Percentiles rank a stretch among this genome's conserved stretches.
Evolutionary conservation across 176 grass and related monocot species (phyloP).

Genomic region (Elymus sibiricus): DNA sequence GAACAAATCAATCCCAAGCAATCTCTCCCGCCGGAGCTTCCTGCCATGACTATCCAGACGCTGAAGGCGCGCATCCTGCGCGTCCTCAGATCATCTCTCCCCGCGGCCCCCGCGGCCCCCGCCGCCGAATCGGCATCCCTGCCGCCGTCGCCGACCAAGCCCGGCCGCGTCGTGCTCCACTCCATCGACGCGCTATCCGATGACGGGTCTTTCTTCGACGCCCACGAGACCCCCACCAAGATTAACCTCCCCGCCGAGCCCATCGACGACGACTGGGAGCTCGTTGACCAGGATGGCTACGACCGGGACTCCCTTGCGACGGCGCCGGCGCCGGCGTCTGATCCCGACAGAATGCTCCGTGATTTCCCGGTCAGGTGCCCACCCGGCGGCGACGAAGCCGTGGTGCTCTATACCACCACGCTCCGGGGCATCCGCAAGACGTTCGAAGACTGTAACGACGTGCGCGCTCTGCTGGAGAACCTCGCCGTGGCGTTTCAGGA

Average conservation of each 20-base stretch:
- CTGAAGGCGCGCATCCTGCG: constrained; percentile 55
- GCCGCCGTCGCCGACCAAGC: constrained; percentile 44
- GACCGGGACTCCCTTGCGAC: not conserved
- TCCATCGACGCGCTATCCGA: constrained; percentile 34
- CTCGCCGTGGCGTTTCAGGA: constrained; percentile 61
- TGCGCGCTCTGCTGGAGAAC: constrained; percentile 57
- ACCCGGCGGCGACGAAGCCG: constrained; percentile 29
- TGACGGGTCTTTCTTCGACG: constrained; percentile 38
- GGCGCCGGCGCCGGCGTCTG: not conserved
- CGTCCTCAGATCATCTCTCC: constrained; percentile 37
- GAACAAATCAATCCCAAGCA: not conserved
- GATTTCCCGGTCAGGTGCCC: constrained; percentile 53
- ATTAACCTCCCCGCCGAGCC: not conserved
- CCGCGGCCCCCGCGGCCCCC: not conserved
- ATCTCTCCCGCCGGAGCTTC: not conserved
- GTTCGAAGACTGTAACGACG: constrained; percentile 66
- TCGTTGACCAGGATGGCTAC: constrained; percentile 7
- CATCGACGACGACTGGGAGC: constrained; percentile 2
- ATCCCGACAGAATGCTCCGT: not conserved
- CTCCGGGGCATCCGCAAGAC: constrained; percentile 70
- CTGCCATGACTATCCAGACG: constrained; percentile 45
- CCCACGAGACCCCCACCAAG: constrained; percentile 23
- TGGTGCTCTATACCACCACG: constrained; percentile 74
- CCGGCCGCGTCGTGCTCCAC: not conserved
- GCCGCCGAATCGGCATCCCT: not conserved